These are phyloP conservation scores for Breviolum minutum DNA, from an alignment of 73 alveolate species.

Conservation along the genomic window DNA sequence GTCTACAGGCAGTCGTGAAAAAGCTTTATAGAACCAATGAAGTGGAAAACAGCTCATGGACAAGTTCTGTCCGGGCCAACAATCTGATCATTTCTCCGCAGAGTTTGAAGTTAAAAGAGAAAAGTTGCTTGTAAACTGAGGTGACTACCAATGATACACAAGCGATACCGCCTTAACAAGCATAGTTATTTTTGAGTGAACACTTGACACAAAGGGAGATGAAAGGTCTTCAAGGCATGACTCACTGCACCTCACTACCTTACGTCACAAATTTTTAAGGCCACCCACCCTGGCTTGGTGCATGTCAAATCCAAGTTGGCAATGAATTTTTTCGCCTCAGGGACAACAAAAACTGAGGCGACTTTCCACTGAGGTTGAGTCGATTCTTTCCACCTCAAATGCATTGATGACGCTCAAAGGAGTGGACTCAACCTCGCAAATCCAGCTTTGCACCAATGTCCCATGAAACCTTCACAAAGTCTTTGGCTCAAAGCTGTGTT, in stretches of 20 bases:
- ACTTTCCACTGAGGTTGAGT: background rate
- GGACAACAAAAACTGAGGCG: background rate
- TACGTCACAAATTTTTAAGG: too few relatives aligned
- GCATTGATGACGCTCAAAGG: conserved; percentile 32
- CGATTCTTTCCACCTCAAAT: too few relatives aligned
- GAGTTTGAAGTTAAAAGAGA: background rate
- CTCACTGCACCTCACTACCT: background rate
- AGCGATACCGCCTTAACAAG: conserved; percentile 25
- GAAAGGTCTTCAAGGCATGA: background rate
- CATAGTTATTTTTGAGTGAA: background rate
- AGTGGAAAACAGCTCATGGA: too few relatives aligned
- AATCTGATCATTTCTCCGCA: background rate
- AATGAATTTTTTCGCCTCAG: background rate
- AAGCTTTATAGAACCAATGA: background rate
- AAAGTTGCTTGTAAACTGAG: background rate
- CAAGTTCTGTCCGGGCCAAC: too few relatives aligned
- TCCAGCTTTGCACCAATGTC: too few relatives aligned
- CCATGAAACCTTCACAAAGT: background rate
- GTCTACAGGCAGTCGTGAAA: background rate
- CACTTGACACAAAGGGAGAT: background rate
- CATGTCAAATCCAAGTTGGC: conserved; percentile 33
- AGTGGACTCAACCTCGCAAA: conserved; percentile 17
- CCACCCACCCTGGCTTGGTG: conserved; percentile 29
- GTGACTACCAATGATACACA: conserved; percentile 18
- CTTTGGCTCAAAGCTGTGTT: background rate